Conservation (phyloP, 129 eudicot species). For the sunflower (Helianthus annuus) region HanXRQr2.0-SUNRISE NC_035442.2:42846953-42847452, state of each 20-base stretch:
- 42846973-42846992: no score
- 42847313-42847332: constrained; percentile 3
- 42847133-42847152: not conserved
- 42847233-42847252: constrained; percentile 72
- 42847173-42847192: constrained; percentile 11
- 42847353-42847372: not conserved
- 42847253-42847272: constrained; percentile 82
- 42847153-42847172: not conserved
- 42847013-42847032: no score
- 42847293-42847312: constrained; percentile 81
- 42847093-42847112: not conserved
- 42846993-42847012: no score
- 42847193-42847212: constrained; percentile 3
- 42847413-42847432: constrained; percentile 20
- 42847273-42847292: constrained; percentile 68
- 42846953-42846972: no score
- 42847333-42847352: not conserved
- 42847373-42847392: not conserved
- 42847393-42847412: not conserved
- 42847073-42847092: no score
- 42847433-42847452: constrained; percentile 41
- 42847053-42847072: no score
- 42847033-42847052: no score
- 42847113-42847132: not conserved
- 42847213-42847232: constrained; percentile 15